A percentile compares a stretch with the other conserved stretches of the same genome.
Evolutionary conservation across 257 asterid genomes (phyloP).

Genomic region (Oldenlandia corymbosa): DNA sequence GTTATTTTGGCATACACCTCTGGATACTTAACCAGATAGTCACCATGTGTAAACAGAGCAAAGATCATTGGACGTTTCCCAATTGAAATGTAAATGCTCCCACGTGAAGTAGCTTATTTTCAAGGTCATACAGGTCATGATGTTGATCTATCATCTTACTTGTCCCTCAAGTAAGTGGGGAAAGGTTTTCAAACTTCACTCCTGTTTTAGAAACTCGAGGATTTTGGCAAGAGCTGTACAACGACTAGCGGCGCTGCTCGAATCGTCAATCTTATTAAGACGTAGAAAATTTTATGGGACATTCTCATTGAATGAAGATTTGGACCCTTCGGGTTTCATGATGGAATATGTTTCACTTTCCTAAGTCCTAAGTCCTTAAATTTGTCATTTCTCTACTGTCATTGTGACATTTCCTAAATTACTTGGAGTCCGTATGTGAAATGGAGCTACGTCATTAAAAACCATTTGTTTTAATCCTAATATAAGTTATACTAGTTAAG

Average conservation of each 20-base stretch:
- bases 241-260: not conserved
- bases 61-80: not conserved
- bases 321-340: too few species aligned
- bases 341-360: too few species aligned
- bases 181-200: not conserved
- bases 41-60: not conserved
- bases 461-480: not conserved
- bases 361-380: not conserved
- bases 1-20: not conserved
- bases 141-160: not conserved
- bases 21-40: too few species aligned
- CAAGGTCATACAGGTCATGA: not conserved
- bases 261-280: not conserved
- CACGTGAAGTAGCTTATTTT: not conserved
- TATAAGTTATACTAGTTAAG: not conserved
- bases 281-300: too few species aligned
- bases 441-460: not conserved
- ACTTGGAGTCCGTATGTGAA: not conserved
- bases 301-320: too few species aligned
- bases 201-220: not conserved
- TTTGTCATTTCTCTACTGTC: not conserved
- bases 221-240: not conserved
- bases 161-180: not conserved
- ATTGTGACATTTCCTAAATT: not conserved
- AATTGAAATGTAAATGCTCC: not conserved